A percentile compares a stretch with the other conserved stretches of the same genome.
phyloP scores from a whole-genome alignment of 225 moss, liverwort and hornwort genomes.

The Antitrichia curtipendula region DNA sequence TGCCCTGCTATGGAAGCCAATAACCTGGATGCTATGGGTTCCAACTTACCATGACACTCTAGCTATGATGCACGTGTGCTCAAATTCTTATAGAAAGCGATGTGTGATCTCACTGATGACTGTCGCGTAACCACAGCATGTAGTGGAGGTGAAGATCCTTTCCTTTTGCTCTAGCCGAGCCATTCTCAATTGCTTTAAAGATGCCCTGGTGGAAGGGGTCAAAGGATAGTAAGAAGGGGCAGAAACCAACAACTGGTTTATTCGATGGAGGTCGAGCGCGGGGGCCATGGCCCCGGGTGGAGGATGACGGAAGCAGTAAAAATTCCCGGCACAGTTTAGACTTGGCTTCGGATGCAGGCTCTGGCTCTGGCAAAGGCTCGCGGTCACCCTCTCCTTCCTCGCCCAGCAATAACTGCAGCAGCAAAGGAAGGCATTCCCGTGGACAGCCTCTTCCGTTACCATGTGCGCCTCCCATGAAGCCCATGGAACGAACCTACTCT shows the following conservation, averaged over 20 bases:
- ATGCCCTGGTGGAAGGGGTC: conserved; percentile 94
- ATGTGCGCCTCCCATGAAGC: conserved; percentile 43
- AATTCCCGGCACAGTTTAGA: conserved; percentile 66
- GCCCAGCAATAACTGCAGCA: conserved; percentile 30
- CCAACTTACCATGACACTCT: background rate
- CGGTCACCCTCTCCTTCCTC: conserved; percentile 91
- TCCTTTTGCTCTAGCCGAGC: conserved; percentile 13
- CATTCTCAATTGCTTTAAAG: conserved; percentile 26
- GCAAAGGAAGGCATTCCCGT: conserved; percentile 23
- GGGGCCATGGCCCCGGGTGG: conserved; percentile 37
- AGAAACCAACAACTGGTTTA: conserved; percentile 38
- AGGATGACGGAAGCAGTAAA: conserved; percentile 55
- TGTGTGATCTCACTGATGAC: background rate
- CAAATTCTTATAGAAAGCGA: background rate
- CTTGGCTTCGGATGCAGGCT: conserved; percentile 63
- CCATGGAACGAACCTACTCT: conserved; percentile 45
- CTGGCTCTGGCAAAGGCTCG: conserved; percentile 71
- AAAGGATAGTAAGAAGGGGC: conserved; percentile 73
- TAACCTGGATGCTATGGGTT: background rate
- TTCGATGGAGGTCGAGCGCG: conserved; percentile 59
- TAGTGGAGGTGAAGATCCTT: conserved; percentile 17
- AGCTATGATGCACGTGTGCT: background rate
- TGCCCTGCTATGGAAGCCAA: background rate
- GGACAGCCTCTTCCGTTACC: conserved; percentile 82
- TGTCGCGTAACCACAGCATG: conserved; percentile 18